These are phyloP conservation scores for Heritiera littoralis DNA, from an alignment of 345 rosid genomes.

Conservation along the genomic window DNA sequence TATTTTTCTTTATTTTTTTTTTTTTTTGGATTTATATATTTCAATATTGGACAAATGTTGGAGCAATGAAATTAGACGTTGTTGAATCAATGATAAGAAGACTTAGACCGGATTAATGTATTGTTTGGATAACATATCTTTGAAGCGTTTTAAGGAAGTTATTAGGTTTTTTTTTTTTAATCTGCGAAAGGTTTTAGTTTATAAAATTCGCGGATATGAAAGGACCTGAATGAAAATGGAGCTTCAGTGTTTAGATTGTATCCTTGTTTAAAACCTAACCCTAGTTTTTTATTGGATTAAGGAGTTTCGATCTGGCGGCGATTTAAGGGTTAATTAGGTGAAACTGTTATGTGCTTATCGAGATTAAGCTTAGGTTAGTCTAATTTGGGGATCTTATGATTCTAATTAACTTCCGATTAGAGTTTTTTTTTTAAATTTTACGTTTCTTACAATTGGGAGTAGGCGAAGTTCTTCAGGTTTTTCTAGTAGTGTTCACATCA, in stretches of 20 bases:
- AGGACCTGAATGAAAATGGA: neutral
- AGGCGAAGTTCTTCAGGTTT: neutral
- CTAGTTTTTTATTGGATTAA: conserved; percentile 20
- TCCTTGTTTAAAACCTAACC: conserved; percentile 25
- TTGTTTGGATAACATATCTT: neutral
- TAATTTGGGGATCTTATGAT: conserved; percentile 24
- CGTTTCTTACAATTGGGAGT: neutral
- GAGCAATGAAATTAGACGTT: conserved; percentile 12
- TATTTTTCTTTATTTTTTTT: neutral
- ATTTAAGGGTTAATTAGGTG: conserved; percentile 12
- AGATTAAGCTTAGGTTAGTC: conserved; percentile 12
- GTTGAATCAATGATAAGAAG: conserved; percentile 10
- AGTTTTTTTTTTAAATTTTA: neutral
- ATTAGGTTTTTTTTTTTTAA: conserved; percentile 18
- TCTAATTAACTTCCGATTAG: neutral
- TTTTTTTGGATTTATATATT: conserved; percentile 13
- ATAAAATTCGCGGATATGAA: neutral
- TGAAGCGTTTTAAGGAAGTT: neutral
- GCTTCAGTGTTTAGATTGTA: neutral
- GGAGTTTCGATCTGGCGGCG: conserved; percentile 29
- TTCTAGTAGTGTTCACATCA: neutral
- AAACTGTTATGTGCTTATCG: conserved; percentile 14
- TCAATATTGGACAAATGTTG: conserved; percentile 13
- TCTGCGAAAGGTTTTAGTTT: conserved; percentile 12
- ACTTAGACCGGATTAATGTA: conserved; percentile 28